Evolutionary conservation across 345 rosid species (phyloP), one percentile per base, ranked within the genome.

Genomic region (Bruguiera parviflora): DNA sequence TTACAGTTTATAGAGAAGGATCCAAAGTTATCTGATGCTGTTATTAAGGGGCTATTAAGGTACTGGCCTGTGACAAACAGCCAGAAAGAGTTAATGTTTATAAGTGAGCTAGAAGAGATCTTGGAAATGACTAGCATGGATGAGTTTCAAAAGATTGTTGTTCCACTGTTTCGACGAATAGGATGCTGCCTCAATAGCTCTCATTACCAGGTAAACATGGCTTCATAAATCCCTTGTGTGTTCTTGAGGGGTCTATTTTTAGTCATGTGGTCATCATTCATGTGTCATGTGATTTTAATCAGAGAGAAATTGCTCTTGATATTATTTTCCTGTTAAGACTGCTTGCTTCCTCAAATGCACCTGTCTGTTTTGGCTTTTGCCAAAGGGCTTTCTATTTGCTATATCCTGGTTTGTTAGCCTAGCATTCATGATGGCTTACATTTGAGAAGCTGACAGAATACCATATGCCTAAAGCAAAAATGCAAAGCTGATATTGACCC

Each of bases 51-150:
- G 52, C 81, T 87, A 55, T 63, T 90, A 76, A 90, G 81, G 79
- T 90, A 86, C 79, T 90, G 96, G 96, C 96, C 96, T 0, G 80
- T 90, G 58, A 87, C 91, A 24, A 87, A 84, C 72, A 87, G 96
- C 79, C 96, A 87, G 80, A 90, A 90, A 82, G 92, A 86, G 78
- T 77, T 90, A 81, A 87, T 90, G 92, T 90, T 87, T 76, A 79
- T 90, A 67, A 87, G 96, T 11, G 96, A 90, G 81, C 57, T 87
- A 72, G 96, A 90, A 83, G 92, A 90, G 81, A 80, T 90, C 81
- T 71, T 87, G 81, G 96, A 90, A 78, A 86, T 83, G 85, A 87
- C 80, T 13, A 71, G 74, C 66, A 66, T 77, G 81, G 83, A 55
- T 1, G 96, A 90, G 80, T 87, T 87, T 71, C 91, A 84, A 58